Base-by-base conservation (phyloP, 495 filamentous ascomycete genomes). In the Podospora pseudopauciseta region DNA sequence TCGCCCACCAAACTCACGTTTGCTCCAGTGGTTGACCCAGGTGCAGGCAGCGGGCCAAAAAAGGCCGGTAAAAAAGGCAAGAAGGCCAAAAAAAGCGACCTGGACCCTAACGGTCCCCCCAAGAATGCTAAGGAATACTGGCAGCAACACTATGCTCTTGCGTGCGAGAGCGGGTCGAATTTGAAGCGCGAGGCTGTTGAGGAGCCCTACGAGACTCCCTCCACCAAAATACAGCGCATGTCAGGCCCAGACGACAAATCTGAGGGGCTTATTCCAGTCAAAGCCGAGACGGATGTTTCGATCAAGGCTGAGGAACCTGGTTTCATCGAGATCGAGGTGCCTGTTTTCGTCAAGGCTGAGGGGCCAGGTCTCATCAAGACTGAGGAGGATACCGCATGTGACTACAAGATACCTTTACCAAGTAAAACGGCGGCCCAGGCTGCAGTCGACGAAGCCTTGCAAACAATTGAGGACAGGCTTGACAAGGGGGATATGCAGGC, bases 111-210 rank as follows among this genome's bases (percentile, higher is more conserved):
- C 13, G 13, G 9, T 0, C 7, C 9, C 39, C 39, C 39, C 7
- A 58, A 58, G 20, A 58, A 58, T 18, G 19, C 56, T n/a, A 58
- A 58, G n/a, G 56, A 58, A 5, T 58, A 58, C 56, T 58, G 56
- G 56, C 15, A 27, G 20, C 16, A 27, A 5, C 56, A 58, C 9
- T 27, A 49, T 27, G 13, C 39, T 49, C 39, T 2, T 3, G 39
- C 9, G 9, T 11, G 15, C 13, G 9, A 16, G 15, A 49, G 39
- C 39, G 2, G 15, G 39, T 18, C 23, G 19, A 20, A 58, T 20
- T n/a, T 6, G 16, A 20, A 58, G n/a, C 56, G 23, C 5, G 0
- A 58, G 11, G 56, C n/a, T 2, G 15, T 5, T 20, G 4, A 58
- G 56, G 19, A 20, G 23, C 56, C 56, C 6, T 5, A n/a, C n/a